phyloP scores from a whole-genome alignment of 2,329 filamentous ascomycete genomes.

The Cucurbitaria berberidis region DNA sequence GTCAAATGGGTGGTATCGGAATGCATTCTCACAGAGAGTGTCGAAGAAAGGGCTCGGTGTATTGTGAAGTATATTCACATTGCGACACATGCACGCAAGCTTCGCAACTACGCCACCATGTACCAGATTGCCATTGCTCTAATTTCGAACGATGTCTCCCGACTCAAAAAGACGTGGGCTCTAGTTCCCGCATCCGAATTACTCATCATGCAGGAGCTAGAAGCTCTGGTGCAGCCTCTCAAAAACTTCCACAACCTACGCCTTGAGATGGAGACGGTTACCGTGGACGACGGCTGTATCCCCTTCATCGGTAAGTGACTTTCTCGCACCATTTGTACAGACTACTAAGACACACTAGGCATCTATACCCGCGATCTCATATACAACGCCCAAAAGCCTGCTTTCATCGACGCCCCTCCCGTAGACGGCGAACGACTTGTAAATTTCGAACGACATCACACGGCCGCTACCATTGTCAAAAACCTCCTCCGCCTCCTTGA shows the following conservation, averaged over 20 bases:
- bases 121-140: constrained; percentile 80
- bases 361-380: constrained; percentile 83
- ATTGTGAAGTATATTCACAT: constrained; percentile 85
- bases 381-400: constrained; percentile 79
- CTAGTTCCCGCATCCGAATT: constrained; percentile 70
- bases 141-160: constrained; percentile 72
- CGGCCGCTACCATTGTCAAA: constrained; percentile 78
- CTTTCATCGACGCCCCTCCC: constrained; percentile 72
- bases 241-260: constrained; percentile 79
- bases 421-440: constrained; percentile 67
- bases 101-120: constrained; percentile 84
- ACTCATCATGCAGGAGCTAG: constrained; percentile 70
- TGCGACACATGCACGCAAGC: constrained; percentile 73
- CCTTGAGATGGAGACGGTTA: constrained; percentile 76
- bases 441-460: constrained; percentile 83
- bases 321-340: not conserved
- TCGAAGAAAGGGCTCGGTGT: constrained; percentile 75
- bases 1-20: constrained; percentile 87
- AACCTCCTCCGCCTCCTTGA: constrained; percentile 79
- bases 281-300: constrained; percentile 74
- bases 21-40: constrained; percentile 73
- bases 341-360: constrained; percentile 46
- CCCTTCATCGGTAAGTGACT: constrained; percentile 74
- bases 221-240: constrained; percentile 75
- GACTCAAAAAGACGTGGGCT: constrained; percentile 73